A percentile compares a stretch with the other conserved stretches of the same genome.
Evolutionary conservation across 2,329 filamentous ascomycete species (phyloP).

Genomic region (Eutypa lata): DNA sequence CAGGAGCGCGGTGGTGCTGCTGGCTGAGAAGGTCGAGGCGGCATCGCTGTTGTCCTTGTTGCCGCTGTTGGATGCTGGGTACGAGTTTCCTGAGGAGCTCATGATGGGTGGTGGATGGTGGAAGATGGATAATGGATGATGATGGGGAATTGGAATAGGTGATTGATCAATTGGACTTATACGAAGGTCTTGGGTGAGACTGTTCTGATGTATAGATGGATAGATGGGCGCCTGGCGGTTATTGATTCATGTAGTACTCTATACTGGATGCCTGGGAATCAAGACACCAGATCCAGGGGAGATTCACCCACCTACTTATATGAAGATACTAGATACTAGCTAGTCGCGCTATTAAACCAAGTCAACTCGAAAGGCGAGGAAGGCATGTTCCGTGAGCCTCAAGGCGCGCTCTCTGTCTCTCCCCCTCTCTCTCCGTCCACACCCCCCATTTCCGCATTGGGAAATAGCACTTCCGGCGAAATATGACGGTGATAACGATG

Average conservation of each 20-base stretch:
- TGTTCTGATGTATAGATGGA: not conserved
- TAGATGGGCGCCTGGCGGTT: not conserved
- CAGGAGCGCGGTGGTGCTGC: conserved; percentile 14
- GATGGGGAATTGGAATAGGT: not conserved
- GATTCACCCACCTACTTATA: not conserved
- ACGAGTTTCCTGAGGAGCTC: not conserved
- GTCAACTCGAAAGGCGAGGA: too few relatives aligned
- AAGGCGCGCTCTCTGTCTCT: too few relatives aligned
- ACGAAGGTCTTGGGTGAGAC: not conserved
- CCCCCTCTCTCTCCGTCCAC: too few relatives aligned
- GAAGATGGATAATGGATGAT: not conserved
- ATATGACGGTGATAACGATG: too few relatives aligned
- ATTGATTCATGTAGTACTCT: not conserved
- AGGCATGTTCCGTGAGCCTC: too few relatives aligned
- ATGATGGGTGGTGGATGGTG: not conserved
- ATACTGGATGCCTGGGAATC: not conserved
- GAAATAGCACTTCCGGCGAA: too few relatives aligned
- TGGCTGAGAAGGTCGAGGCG: conserved; percentile 14
- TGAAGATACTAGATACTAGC: too few relatives aligned
- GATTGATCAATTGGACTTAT: not conserved
- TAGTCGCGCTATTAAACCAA: too few relatives aligned
- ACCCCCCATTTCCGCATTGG: too few relatives aligned
- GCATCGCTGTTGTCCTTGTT: conserved; percentile 9
- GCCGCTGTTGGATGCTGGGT: not conserved
- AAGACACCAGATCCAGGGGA: too few relatives aligned